Evolutionary conservation across 352 stramenopile species (phyloP).

Genomic region (Thraustochytrium sp.): DNA sequence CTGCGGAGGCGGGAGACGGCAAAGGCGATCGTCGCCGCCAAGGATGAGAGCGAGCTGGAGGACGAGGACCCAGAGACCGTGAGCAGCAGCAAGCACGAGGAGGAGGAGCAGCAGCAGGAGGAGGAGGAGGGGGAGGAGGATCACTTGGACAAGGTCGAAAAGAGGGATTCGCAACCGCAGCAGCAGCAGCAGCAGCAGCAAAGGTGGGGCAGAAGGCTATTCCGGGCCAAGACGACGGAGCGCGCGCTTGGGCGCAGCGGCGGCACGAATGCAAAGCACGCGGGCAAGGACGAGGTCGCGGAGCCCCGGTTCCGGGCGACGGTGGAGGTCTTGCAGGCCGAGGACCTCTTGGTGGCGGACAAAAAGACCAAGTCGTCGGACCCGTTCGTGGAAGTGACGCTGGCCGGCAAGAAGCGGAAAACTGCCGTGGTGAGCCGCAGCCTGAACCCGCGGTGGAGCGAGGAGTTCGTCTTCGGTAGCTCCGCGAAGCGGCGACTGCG

Average conservation of each 20-base stretch:
- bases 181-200: background rate
- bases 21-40: no score
- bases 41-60: no score
- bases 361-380: constrained; percentile 24
- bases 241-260: background rate
- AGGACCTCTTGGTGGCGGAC: constrained; percentile 1
- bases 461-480: constrained; percentile 23
- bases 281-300: background rate
- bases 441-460: background rate
- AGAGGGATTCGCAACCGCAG: no score
- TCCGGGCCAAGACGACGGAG: background rate
- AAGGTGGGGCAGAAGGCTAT: background rate
- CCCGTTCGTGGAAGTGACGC: constrained; percentile 4
- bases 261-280: background rate
- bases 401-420: background rate
- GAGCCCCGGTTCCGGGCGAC: background rate
- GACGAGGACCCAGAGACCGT: no score
- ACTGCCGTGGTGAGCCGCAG: background rate
- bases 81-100: no score
- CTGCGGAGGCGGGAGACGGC: background rate
- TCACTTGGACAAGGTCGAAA: no score
- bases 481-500: background rate
- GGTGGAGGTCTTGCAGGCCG: background rate
- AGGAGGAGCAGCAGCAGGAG: no score
- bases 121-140: no score